These are phyloP conservation scores for Trichoderma orchidacearum DNA, from an alignment of 495 filamentous ascomycete species.

Conservation along the genomic window DNA sequence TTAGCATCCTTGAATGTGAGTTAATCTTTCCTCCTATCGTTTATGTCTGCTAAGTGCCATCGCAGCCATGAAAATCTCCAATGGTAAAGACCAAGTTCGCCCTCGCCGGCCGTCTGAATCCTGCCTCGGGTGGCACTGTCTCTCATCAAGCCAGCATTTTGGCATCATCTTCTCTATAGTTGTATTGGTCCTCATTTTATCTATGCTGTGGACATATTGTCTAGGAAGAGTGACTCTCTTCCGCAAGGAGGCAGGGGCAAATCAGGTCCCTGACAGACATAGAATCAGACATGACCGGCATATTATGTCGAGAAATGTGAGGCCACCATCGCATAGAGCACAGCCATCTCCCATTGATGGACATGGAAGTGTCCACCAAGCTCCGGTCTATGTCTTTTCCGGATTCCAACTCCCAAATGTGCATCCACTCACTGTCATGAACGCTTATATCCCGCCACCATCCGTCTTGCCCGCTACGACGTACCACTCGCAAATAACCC, in stretches of 20 bases:
- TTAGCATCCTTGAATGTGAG: too few relatives aligned
- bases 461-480: neutral
- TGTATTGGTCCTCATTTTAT: neutral
- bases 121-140: slow-evolving; percentile 11
- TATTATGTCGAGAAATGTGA: neutral
- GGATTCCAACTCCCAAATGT: neutral
- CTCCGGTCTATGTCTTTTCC: neutral
- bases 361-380: neutral
- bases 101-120: neutral
- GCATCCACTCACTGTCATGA: neutral
- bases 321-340: neutral
- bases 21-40: neutral
- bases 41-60: neutral
- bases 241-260: neutral
- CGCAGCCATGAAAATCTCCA: neutral
- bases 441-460: neutral
- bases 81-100: neutral
- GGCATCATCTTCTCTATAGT: slow-evolving; percentile 8
- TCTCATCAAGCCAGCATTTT: slow-evolving; percentile 5
- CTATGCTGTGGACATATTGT: neutral
- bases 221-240: neutral
- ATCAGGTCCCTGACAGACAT: neutral
- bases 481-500: neutral
- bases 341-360: neutral
- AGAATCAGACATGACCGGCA: neutral